These are phyloP conservation scores for Gossypium mustelinum DNA, from an alignment of 345 rosid genomes.

Conservation along the genomic window DNA sequence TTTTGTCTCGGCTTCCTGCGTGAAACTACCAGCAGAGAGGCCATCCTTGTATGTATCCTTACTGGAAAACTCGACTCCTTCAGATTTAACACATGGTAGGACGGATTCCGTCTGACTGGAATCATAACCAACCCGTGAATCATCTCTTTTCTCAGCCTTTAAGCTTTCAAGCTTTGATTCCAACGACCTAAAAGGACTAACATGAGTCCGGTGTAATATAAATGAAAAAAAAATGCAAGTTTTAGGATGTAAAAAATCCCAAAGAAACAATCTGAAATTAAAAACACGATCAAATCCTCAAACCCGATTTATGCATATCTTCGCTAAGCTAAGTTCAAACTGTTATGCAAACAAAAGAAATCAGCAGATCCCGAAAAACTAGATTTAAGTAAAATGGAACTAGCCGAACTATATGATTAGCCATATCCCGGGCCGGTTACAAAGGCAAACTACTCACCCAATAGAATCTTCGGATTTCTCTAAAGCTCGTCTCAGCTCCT, in stretches of 20 bases:
- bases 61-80: conserved; percentile 54
- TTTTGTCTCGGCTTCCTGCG: conserved; percentile 49
- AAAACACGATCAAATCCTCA: background rate
- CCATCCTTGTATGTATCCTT: conserved; percentile 61
- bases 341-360: background rate
- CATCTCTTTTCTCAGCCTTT: conserved; percentile 50
- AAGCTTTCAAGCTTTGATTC: conserved; percentile 70
- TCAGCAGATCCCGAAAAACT: background rate
- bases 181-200: conserved; percentile 45
- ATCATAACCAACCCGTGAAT: conserved; percentile 38
- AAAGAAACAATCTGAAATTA: background rate
- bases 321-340: background rate
- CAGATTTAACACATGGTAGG: conserved; percentile 43
- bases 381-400: background rate
- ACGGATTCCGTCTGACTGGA: conserved; percentile 65
- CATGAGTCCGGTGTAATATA: background rate
- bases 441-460: conserved; percentile 47
- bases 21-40: conserved; percentile 76
- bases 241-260: background rate
- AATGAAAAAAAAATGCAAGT: background rate
- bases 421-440: background rate
- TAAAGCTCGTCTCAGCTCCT: conserved; percentile 65
- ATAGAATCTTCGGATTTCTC: conserved; percentile 70
- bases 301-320: background rate
- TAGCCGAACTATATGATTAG: background rate